Evolutionary conservation across 1,139 yeast genomes (phyloP), one percentile per base, ranked within the genome.

Genomic region (Geotrichum siamense): DNA sequence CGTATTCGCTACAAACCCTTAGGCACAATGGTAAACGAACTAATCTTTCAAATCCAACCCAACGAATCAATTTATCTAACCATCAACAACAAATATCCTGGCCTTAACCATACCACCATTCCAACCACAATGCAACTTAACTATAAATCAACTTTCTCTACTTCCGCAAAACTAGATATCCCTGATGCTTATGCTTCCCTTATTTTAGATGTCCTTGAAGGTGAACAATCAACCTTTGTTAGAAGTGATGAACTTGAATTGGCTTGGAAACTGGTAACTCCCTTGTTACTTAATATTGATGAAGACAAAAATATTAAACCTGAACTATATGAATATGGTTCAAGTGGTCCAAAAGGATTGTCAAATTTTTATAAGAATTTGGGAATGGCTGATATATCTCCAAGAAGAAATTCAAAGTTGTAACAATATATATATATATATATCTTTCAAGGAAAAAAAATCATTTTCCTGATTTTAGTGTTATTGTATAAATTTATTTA

Each of bases 111-210:
- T 54, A 76, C 77, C 57, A 81, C 94, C 30, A 78, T 89, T 33
- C 75, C 84, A 52, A 85, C 96, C 27, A 97, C 89, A 62, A 75
- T 93, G 60, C 96, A 89, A 62, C 74, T 93, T 62, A 83, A 94
- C 37, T 91, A 91, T 65, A 33, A 22, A n/a, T 22, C 25, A 6
- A 13, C 12, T 9, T 33, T 33, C 26, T 26, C 37, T 5, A 70
- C 82, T 48, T 73, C 74, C 43, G n/a, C n/a, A n/a, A 79, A 96
- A 61, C 82, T 86, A 68, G 56, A 57, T 46, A 89, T 91, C 58
- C 97, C 98, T 42, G 96, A 89, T 71, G 98, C 97, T 39, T 91
- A 91, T 66, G 98, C 93, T 70, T 83, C 96, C 2, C 78, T 91
- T 57, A 85, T 91, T 56, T 78, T 94, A 64, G 98, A 93, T 65